Conservation (phyloP, 2,329 filamentous ascomycete species). For the Cryphonectria radicalis region DNA sequence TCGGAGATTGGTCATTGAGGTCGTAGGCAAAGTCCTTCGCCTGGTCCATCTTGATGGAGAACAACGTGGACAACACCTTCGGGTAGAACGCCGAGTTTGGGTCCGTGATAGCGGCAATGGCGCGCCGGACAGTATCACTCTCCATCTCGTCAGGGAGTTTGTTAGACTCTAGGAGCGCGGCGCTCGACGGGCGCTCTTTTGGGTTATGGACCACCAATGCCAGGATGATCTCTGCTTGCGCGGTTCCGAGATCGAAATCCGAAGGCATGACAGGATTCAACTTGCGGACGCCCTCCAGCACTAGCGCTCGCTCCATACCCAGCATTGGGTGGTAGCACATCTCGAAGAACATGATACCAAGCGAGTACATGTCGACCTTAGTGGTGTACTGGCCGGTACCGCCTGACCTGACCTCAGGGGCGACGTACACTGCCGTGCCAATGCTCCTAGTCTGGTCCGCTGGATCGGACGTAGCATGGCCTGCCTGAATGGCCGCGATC, state of each 20-base stretch:
- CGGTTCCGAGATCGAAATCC: conserved; percentile 74
- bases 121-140: conserved; percentile 85
- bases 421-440: conserved; percentile 87
- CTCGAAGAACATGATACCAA: conserved; percentile 97
- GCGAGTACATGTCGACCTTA: conserved; percentile 98
- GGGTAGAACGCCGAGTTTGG: conserved; percentile 85
- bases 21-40: conserved; percentile 84
- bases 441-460: conserved; percentile 73
- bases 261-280: conserved; percentile 70
- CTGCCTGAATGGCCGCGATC: conserved; percentile 63
- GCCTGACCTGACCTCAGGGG: conserved; percentile 83
- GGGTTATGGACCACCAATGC: conserved; percentile 83
- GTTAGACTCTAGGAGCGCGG: conserved; percentile 81
- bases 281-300: conserved; percentile 70
- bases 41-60: conserved; percentile 74
- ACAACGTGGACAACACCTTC: conserved; percentile 86
- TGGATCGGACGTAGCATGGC: conserved; percentile 48
- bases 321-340: conserved; percentile 77
- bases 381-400: conserved; percentile 80
- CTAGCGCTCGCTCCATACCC: conserved; percentile 66
- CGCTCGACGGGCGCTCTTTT: conserved; percentile 78
- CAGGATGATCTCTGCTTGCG: conserved; percentile 77
- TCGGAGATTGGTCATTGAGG: conserved; percentile 61
- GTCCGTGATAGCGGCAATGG: conserved; percentile 79
- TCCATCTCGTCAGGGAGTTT: conserved; percentile 91